Base-by-base conservation (phyloP, 257 asterid species). In the Buddleja alternifolia region DNA sequence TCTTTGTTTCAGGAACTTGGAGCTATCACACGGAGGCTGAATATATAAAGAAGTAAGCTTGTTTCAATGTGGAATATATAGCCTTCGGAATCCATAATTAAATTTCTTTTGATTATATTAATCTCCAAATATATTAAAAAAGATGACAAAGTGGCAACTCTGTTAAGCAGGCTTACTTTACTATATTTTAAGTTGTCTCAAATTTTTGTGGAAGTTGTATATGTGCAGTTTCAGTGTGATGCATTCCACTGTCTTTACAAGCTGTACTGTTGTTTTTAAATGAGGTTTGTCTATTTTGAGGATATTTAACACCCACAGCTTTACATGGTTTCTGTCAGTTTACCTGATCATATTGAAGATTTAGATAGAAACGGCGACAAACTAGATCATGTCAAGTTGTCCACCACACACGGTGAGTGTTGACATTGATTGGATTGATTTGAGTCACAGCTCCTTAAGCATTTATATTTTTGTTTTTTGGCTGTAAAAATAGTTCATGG, bases 11-110 rank as follows among this genome's bases (percentile, higher is more conserved):
- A 89, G 97, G 84, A 82, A 61, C 70, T 45, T 63, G 81, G 47
- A 76, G 80, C 77, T 73, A 58, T 73, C 78, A 61, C 57, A 62
- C 64, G 59, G 77, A 72, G 78, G 85, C 78, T 66, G 81, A 69
- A 70, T 67, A 45, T 75, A 41, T 82, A 55, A 75, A 81, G 59
- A 85, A 48, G 97, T 89, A 80, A 85, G 96, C 75, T 25, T 47
- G 67, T 59, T 51, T 45, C 47, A 61, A 40, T 73, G 60, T 64
- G 44, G 39, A 70, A 25, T 25, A 47, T n/a, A 59, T 63, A 44
- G 50, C 53, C 74, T 63, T 47, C 20, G 42, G 37, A 70, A 54
- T 50, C 40, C 42, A 16, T 34, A 39, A 20, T 15, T 37, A 62
- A 23, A 57, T 59, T 56, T 67, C 44, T 65, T 58, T 36, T 60